These are phyloP conservation scores for Sporothrix schenckii DNA, from an alignment of 2,329 filamentous ascomycete species.

Conservation along the genomic window DNA sequence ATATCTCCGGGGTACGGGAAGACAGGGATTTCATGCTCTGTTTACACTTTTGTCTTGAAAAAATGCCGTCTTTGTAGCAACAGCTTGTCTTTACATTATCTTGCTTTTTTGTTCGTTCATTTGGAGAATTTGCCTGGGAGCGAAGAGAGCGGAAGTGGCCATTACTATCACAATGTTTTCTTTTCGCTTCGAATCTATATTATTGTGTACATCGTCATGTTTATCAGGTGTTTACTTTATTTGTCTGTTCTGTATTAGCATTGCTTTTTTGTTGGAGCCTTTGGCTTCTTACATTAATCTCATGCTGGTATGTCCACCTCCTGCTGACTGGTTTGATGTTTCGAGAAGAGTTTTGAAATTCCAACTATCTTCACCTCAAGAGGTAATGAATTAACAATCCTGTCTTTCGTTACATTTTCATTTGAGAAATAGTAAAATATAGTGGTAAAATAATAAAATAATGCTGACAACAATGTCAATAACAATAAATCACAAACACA, in stretches of 20 bases:
- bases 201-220: slow-evolving; percentile 22
- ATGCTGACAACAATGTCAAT: too few relatives aligned
- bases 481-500: background rate
- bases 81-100: slow-evolving; percentile 5
- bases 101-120: background rate
- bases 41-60: slow-evolving; percentile 7
- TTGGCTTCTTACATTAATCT: background rate
- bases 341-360: background rate
- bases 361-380: background rate
- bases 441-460: background rate
- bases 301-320: background rate
- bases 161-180: background rate
- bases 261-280: slow-evolving; percentile 4
- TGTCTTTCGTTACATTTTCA: background rate
- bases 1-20: slow-evolving; percentile 33
- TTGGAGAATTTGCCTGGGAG: slow-evolving; percentile 10
- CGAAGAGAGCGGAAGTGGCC: background rate
- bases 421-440: background rate
- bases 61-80: slow-evolving; percentile 6
- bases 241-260: background rate
- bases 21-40: slow-evolving; percentile 20
- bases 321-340: background rate
- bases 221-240: background rate
- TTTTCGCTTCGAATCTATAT: slow-evolving; percentile 2
- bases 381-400: background rate